phyloP scores from a whole-genome alignment of 345 rosid species.

The Acer saccharum region DNA sequence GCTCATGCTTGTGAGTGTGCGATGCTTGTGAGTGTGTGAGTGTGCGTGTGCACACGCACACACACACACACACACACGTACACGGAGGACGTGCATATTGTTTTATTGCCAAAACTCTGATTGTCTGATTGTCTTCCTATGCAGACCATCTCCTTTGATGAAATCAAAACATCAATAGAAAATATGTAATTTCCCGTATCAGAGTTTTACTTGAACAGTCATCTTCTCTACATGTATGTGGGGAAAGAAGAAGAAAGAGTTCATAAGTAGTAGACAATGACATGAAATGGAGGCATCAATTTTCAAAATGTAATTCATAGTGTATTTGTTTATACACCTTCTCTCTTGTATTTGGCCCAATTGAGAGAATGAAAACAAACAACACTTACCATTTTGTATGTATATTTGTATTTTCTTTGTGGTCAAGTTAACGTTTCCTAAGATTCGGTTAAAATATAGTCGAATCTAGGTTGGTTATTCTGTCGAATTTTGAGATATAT shows the following conservation, averaged over 20 bases:
- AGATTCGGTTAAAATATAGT: no score
- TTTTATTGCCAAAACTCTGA: not conserved
- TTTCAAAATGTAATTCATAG: slow-evolving; percentile 46
- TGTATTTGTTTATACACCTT: slow-evolving; percentile 18
- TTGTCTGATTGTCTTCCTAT: slow-evolving; percentile 9
- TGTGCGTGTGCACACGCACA: no score
- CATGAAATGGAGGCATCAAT: slow-evolving; percentile 79
- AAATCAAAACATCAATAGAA: slow-evolving; percentile 69
- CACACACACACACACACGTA: no score
- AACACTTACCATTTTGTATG: slow-evolving; percentile 20
- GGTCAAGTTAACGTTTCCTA: no score
- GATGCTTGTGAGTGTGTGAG: no score
- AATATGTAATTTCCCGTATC: slow-evolving; percentile 49
- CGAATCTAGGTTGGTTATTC: no score
- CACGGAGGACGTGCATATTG: not conserved
- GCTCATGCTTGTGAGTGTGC: no score
- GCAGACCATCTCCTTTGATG: slow-evolving; percentile 68
- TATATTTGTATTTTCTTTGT: slow-evolving; percentile 21
- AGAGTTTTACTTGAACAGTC: slow-evolving; percentile 14
- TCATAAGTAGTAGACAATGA: slow-evolving; percentile 16
- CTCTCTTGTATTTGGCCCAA: slow-evolving; percentile 15
- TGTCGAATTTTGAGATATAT: no score
- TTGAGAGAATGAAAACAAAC: not conserved
- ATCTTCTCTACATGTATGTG: slow-evolving; percentile 35
- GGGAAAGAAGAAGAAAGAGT: not conserved